These are phyloP conservation scores for Eugenia klotzschiana DNA, from an alignment of 441 rosid genomes.

Conservation along the genomic window DNA sequence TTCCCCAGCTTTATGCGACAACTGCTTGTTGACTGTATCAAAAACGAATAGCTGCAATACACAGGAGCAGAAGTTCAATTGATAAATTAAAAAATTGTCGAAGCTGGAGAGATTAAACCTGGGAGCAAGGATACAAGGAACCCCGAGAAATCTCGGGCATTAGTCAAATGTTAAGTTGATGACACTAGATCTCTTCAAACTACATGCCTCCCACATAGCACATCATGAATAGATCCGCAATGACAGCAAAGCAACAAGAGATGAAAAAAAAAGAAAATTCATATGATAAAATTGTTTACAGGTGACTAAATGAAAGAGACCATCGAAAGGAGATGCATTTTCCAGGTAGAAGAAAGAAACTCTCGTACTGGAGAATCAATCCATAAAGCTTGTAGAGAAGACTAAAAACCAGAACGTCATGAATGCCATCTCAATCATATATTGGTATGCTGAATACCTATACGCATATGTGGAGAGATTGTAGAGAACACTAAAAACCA, in stretches of 20 bases:
- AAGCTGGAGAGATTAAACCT: neutral
- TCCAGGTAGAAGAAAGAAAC: neutral
- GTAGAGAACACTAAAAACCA: neutral
- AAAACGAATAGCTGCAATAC: slow-evolving; percentile 63
- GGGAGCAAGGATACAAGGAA: neutral
- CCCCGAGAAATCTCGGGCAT: neutral
- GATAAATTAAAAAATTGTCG: neutral
- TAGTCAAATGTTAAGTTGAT: neutral
- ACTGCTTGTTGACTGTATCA: slow-evolving; percentile 68
- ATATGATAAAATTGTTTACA: neutral
- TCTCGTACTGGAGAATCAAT: neutral
- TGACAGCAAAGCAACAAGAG: neutral
- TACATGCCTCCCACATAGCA: neutral
- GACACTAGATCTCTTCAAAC: neutral
- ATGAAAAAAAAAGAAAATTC: neutral
- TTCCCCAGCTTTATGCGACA: slow-evolving; percentile 64
- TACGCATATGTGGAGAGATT: neutral
- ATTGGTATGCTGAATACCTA: neutral
- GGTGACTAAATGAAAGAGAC: neutral
- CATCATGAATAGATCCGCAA: neutral
- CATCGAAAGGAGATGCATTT: neutral
- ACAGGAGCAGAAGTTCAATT: neutral
- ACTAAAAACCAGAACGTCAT: neutral
- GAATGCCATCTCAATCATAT: neutral
- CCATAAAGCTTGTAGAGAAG: neutral